phyloP scores from a whole-genome alignment of 345 rosid species.

The Odontarrhena argentea region DNA sequence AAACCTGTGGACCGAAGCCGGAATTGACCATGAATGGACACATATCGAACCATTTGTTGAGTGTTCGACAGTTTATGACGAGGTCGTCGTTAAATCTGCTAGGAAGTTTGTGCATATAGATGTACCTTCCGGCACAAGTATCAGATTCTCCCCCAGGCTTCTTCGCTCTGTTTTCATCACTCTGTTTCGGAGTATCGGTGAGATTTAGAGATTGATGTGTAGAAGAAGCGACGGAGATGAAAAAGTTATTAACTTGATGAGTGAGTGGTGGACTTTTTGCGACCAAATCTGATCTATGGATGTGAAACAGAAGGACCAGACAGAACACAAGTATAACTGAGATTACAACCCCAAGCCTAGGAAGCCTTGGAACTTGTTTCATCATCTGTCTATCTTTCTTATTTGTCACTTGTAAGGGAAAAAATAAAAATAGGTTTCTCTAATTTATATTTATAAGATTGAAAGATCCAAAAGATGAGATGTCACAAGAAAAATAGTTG shows the following conservation, averaged over 20 bases:
- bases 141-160: neutral
- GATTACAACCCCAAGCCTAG: constrained; percentile 29
- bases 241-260: constrained; percentile 33
- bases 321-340: constrained; percentile 23
- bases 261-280: constrained; percentile 8
- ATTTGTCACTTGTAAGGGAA: neutral
- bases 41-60: constrained; percentile 44
- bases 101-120: constrained; percentile 49
- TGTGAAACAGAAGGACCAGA: constrained; percentile 31
- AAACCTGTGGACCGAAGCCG: constrained; percentile 48
- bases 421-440: neutral
- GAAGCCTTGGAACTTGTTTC: constrained; percentile 33
- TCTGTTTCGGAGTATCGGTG: neutral
- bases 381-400: constrained; percentile 26
- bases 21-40: constrained; percentile 42
- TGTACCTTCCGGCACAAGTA: constrained; percentile 47
- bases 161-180: constrained; percentile 6
- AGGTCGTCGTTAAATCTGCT: constrained; percentile 43
- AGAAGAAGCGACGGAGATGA: constrained; percentile 38
- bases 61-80: constrained; percentile 39
- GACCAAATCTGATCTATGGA: constrained; percentile 14
- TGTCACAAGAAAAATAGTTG: neutral
- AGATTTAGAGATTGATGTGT: constrained; percentile 25
- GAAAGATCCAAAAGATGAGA: neutral
- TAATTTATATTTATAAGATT: neutral